phyloP scores from a whole-genome alignment of 2,329 filamentous ascomycete genomes.

The Meredithiella fracta region DNA sequence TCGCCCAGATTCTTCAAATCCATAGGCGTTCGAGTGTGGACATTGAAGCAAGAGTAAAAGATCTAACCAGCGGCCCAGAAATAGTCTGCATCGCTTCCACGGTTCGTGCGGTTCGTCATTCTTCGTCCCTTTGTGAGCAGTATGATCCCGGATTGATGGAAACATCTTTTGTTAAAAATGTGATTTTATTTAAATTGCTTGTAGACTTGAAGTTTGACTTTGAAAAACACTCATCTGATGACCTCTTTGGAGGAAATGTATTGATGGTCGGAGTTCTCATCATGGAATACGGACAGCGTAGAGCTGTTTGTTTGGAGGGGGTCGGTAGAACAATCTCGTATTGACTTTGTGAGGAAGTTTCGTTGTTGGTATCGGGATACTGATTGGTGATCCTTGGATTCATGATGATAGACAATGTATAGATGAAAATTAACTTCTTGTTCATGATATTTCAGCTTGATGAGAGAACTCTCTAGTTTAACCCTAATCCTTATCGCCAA shows the following conservation, averaged over 20 bases:
- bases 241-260: too few species aligned
- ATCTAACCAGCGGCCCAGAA: slow-evolving; percentile 13
- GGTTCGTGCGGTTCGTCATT: slow-evolving; percentile 13
- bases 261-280: too few species aligned
- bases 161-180: slow-evolving; percentile 7
- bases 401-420: too few species aligned
- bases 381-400: background rate
- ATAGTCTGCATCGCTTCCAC: slow-evolving; percentile 14
- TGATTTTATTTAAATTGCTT: background rate
- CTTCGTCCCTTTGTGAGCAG: slow-evolving; percentile 4
- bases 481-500: too few species aligned
- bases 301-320: too few species aligned
- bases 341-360: background rate
- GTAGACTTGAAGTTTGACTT: too few species aligned
- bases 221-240: too few species aligned
- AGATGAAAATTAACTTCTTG: too few species aligned
- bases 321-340: too few species aligned
- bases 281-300: too few species aligned
- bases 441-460: too few species aligned
- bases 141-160: slow-evolving; percentile 13
- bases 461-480: too few species aligned
- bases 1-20: slow-evolving; percentile 5
- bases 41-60: slow-evolving; percentile 48
- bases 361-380: background rate
- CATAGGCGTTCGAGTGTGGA: slow-evolving; percentile 38